These are phyloP conservation scores for Ambrosia trifida DNA, from an alignment of 129 eudicot species.

Conservation along the genomic window DNA sequence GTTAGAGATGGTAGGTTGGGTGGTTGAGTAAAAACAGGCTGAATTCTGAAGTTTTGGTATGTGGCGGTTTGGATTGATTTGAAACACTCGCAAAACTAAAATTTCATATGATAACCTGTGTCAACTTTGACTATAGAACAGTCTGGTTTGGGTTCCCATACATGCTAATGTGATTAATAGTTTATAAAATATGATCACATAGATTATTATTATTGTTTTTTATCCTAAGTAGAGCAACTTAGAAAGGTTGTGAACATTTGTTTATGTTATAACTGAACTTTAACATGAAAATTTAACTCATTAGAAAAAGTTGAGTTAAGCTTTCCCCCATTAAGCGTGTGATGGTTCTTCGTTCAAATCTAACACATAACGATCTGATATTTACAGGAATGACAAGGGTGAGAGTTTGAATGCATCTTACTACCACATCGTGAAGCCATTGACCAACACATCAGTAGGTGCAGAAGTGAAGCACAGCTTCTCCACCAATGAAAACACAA, in stretches of 20 bases:
- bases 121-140: not conserved
- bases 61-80: not conserved
- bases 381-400: conserved; percentile 84
- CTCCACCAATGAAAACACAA: conserved; percentile 84
- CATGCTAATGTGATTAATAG: not conserved
- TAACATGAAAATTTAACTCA: too few species aligned
- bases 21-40: not conserved
- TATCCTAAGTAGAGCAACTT: not conserved
- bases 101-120: not conserved
- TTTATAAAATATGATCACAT: not conserved
- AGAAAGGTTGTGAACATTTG: not conserved
- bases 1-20: not conserved
- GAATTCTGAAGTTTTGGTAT: not conserved
- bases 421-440: conserved; percentile 77
- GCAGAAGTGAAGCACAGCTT: conserved; percentile 88
- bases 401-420: conserved; percentile 83
- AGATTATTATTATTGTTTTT: not conserved
- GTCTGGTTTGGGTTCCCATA: not conserved
- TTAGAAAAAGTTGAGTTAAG: too few species aligned
- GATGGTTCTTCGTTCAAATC: not conserved
- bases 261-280: not conserved
- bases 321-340: not conserved
- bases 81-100: not conserved
- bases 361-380: not conserved
- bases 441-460: conserved; percentile 87